Conservation (phyloP, 768 basidiomycete species). For the Xerocomellus dryophilus region DNA sequence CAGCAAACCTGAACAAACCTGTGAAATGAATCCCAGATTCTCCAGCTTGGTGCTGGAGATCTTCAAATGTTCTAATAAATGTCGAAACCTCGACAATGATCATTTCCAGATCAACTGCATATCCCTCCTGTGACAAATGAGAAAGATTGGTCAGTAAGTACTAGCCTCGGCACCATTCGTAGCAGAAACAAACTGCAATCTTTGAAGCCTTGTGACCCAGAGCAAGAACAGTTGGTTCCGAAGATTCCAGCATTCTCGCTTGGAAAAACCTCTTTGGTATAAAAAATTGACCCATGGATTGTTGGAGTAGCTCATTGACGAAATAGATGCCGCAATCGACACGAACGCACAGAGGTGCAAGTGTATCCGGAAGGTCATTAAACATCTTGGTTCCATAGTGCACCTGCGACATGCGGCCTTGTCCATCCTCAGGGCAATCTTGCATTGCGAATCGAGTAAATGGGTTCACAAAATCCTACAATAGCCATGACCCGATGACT, state of each 20-base stretch:
- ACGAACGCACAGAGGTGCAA: conserved; percentile 26
- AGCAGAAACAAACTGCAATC: not conserved
- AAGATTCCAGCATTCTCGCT: not conserved
- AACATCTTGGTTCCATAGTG: conserved; percentile 32
- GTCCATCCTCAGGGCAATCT: conserved; percentile 29
- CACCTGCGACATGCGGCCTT: conserved; percentile 20
- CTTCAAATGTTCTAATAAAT: conserved; percentile 10
- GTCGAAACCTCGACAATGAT: conserved; percentile 2
- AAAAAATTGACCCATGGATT: conserved; percentile 6
- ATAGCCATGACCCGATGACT: not conserved
- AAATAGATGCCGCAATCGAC: conserved; percentile 20
- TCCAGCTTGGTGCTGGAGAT: conserved; percentile 5
- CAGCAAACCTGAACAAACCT: not conserved
- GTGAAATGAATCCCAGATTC: conserved; percentile 2
- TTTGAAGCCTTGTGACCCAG: conserved; percentile 2
- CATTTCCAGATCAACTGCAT: conserved; percentile 1
- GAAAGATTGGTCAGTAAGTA: not conserved
- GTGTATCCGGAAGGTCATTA: conserved; percentile 20
- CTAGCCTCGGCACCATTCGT: not conserved
- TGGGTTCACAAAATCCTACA: conserved; percentile 23
- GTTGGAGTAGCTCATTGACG: conserved; percentile 24
- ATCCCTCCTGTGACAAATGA: conserved; percentile 8
- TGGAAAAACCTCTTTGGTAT: conserved; percentile 16
- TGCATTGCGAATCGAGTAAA: conserved; percentile 20
- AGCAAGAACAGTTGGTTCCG: not conserved